A percentile compares a stretch with the other conserved stretches of the same genome.
phyloP scores from a whole-genome alignment of 805 yeast species.

The Yarrowia keelungensis region DNA sequence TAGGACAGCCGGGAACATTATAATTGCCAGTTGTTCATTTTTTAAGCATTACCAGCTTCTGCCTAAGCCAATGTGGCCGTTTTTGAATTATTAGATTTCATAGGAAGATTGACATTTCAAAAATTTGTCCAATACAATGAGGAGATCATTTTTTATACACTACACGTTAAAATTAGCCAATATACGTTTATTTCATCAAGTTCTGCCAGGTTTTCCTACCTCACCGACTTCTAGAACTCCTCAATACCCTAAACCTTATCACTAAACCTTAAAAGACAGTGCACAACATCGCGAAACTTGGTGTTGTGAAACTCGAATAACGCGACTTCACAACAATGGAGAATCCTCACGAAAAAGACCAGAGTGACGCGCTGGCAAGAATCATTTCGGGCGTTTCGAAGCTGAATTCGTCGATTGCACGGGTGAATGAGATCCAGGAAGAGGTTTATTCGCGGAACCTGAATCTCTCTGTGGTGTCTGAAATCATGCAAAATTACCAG shows the following conservation, averaged over 20 bases:
- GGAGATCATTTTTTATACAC: no score
- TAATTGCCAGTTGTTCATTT: no score
- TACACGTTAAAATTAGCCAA: background rate
- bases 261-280: slow-evolving; percentile 1
- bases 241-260: background rate
- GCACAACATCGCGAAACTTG: slow-evolving; percentile 8
- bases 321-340: slow-evolving; percentile 10
- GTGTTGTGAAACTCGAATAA: background rate
- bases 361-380: slow-evolving; percentile 22
- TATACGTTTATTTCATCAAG: background rate
- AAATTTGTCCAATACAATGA: no score
- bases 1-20: no score
- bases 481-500: slow-evolving; percentile 37
- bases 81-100: no score
- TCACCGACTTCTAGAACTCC: no score
- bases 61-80: no score
- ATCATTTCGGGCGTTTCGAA: slow-evolving; percentile 23
- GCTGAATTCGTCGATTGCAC: slow-evolving; percentile 31
- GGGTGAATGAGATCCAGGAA: slow-evolving; percentile 33
- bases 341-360: slow-evolving; percentile 36
- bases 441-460: slow-evolving; percentile 29
- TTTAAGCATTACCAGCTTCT: no score
- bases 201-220: no score
- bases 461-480: slow-evolving; percentile 31
- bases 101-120: no score